A percentile compares a stretch with the other conserved stretches of the same genome.
These are phyloP conservation scores for Rhynchospora tenuis DNA, from an alignment of 176 grass and related monocot genomes.

Conservation along the genomic window DNA sequence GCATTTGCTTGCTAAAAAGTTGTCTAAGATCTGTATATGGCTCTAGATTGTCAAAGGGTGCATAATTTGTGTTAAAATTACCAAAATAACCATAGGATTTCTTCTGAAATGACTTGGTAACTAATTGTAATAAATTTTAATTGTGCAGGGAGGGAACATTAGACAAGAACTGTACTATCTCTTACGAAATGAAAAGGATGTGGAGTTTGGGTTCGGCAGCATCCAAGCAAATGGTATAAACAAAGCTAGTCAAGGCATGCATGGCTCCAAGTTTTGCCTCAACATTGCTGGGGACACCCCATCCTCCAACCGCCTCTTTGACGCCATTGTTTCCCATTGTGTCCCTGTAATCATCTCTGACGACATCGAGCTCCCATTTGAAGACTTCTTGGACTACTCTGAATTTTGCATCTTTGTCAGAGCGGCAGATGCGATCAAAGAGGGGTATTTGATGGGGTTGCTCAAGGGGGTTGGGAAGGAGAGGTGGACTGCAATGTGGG, in stretches of 20 bases:
- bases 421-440: conserved; percentile 54
- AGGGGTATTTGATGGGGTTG: conserved; percentile 52
- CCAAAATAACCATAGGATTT: neutral
- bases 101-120: neutral
- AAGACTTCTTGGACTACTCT: conserved; percentile 71
- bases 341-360: conserved; percentile 81
- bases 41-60: neutral
- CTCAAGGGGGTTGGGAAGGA: conserved; percentile 43
- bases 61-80: neutral
- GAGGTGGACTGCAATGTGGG: conserved; percentile 69
- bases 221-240: conserved; percentile 76
- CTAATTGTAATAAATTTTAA: neutral
- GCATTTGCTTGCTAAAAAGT: neutral
- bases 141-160: conserved; percentile 65
- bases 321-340: conserved; percentile 67
- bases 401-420: conserved; percentile 78
- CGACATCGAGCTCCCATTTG: conserved; percentile 78
- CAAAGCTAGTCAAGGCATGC: conserved; percentile 75
- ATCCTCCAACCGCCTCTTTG: conserved; percentile 89
- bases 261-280: conserved; percentile 74
- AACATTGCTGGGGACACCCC: conserved; percentile 91
- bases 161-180: conserved; percentile 74
- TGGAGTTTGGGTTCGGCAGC: conserved; percentile 70
- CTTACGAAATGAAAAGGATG: conserved; percentile 66
- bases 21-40: neutral